A percentile compares a stretch with the other conserved stretches of the same genome.
Conservation (phyloP, 768 basidiomycete species). For the Sporobolomyces pararoseus region DNA sequence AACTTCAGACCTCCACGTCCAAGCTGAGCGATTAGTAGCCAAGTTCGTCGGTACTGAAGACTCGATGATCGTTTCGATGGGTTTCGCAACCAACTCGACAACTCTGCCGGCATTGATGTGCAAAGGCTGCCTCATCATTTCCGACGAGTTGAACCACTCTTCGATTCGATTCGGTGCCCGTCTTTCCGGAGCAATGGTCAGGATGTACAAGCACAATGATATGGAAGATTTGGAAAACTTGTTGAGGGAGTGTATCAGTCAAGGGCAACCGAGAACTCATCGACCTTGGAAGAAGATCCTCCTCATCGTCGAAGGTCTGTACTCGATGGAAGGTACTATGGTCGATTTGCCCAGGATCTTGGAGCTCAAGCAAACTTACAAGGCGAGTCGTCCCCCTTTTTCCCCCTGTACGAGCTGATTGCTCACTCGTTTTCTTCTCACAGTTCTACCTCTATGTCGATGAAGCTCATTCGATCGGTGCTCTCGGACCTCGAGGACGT, state of each 20-base stretch:
- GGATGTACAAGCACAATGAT: slow-evolving; percentile 97
- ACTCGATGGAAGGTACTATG: slow-evolving; percentile 97
- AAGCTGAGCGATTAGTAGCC: slow-evolving; percentile 80
- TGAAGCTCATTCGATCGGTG: slow-evolving; percentile 96
- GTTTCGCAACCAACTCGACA: slow-evolving; percentile 92
- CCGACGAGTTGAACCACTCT: slow-evolving; percentile 94
- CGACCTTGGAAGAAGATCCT: slow-evolving; percentile 99
- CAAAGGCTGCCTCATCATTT: slow-evolving; percentile 91
- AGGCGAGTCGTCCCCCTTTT: slow-evolving; percentile 58
- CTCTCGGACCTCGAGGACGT: slow-evolving; percentile 87
- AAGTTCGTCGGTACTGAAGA: slow-evolving; percentile 87
- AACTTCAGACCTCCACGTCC: slow-evolving; percentile 74
- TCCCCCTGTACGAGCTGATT: neutral
- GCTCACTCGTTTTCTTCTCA: neutral
- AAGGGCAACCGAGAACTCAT: slow-evolving; percentile 95
- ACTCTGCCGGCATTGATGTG: slow-evolving; percentile 83
- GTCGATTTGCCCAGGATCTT: slow-evolving; percentile 76
- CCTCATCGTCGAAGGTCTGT: slow-evolving; percentile 88
- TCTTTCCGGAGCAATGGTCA: slow-evolving; percentile 77
- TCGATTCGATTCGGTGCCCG: slow-evolving; percentile 90
- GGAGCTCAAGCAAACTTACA: slow-evolving; percentile 88
- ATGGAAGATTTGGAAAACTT: slow-evolving; percentile 75
- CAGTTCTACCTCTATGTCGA: slow-evolving; percentile 95
- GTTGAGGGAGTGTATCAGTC: slow-evolving; percentile 84
- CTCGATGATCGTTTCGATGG: slow-evolving; percentile 85